phyloP scores from a whole-genome alignment of 129 eudicot genomes.

The Artemisia argyi region DNA sequence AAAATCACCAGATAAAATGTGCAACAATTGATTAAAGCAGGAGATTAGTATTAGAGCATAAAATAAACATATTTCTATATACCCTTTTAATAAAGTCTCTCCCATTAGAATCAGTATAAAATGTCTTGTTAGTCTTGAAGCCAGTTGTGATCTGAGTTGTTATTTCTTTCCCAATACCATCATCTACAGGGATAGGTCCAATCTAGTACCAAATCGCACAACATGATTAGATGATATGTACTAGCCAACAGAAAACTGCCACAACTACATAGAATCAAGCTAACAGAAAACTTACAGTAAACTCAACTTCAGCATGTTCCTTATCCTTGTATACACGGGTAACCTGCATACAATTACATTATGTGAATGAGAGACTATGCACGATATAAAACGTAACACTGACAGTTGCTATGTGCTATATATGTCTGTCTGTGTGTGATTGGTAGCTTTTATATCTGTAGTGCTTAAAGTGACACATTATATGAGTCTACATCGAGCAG shows the following conservation, averaged over 20 bases:
- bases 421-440: neutral
- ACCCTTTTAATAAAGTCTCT: conserved; percentile 97
- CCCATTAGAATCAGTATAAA: conserved; percentile 92
- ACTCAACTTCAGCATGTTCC: conserved; percentile 95
- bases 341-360: conserved; percentile 50
- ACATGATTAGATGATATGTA: conserved; percentile 18
- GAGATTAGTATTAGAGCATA: no score
- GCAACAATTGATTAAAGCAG: no score
- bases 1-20: no score
- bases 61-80: conserved; percentile 10
- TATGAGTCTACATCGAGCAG: no score
- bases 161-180: conserved; percentile 91
- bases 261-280: conserved; percentile 8
- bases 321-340: conserved; percentile 89
- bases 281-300: conserved; percentile 54
- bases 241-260: neutral
- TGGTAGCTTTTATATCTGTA: no score
- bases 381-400: conserved; percentile 5
- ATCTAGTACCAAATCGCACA: conserved; percentile 47
- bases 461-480: no score
- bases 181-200: conserved; percentile 96
- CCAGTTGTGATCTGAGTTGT: conserved; percentile 62
- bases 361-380: conserved; percentile 17
- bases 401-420: conserved; percentile 8
- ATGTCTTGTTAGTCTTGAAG: conserved; percentile 73